Evolutionary conservation across 2,329 filamentous ascomycete species (phyloP).

Genomic region (Plectosphaerella cucumerina): DNA sequence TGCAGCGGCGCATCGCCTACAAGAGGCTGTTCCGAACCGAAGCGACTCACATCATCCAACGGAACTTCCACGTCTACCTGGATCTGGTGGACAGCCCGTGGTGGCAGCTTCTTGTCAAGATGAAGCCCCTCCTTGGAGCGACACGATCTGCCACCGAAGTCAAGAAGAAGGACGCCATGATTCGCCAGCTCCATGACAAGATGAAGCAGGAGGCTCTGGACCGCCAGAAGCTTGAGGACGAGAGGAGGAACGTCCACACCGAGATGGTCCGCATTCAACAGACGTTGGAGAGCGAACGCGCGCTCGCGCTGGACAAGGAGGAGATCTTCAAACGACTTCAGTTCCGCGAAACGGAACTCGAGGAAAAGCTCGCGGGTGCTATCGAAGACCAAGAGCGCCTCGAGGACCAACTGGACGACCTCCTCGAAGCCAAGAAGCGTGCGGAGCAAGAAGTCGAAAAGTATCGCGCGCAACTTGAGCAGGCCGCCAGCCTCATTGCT

Average conservation of each 20-base stretch:
- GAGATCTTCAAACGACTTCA: constrained; percentile 98
- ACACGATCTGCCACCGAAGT: constrained; percentile 91
- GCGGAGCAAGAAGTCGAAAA: constrained; percentile 81
- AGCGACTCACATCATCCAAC: constrained; percentile 89
- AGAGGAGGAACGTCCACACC: constrained; percentile 78
- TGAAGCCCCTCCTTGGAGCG: constrained; percentile 91
- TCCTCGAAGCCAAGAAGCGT: constrained; percentile 84
- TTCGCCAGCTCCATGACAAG: constrained; percentile 79
- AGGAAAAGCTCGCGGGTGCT: constrained; percentile 87
- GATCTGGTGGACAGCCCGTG: constrained; percentile 89
- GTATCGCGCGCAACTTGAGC: constrained; percentile 78
- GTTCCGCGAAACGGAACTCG: constrained; percentile 82
- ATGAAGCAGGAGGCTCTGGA: constrained; percentile 73
- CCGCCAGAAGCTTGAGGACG: constrained; percentile 81
- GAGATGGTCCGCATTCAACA: constrained; percentile 90
- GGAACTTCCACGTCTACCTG: constrained; percentile 89
- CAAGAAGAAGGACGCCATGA: constrained; percentile 91
- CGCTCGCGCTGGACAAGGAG: constrained; percentile 95
- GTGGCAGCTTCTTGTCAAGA: constrained; percentile 93
- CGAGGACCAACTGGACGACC: constrained; percentile 86
- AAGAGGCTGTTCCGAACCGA: constrained; percentile 94
- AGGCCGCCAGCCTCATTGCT: constrained; percentile 82
- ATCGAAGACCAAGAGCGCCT: constrained; percentile 91
- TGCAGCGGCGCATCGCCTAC: constrained; percentile 80
- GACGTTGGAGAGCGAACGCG: constrained; percentile 89